Percentiles rank a stretch among this genome's conserved stretches.
phyloP scores from a whole-genome alignment of 805 yeast genomes.

The Candida patagonica region DNA sequence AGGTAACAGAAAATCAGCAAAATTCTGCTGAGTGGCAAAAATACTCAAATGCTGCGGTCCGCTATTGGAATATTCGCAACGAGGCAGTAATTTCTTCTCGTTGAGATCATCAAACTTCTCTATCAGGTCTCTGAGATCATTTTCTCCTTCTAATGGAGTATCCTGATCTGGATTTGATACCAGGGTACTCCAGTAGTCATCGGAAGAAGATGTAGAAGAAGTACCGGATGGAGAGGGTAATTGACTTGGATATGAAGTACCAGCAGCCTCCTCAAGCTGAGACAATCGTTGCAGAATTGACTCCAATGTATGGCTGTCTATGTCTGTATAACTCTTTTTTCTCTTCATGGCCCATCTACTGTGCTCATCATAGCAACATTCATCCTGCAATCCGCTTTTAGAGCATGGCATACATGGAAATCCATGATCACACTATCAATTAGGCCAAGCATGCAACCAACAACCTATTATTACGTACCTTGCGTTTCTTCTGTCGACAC shows the following conservation, averaged over 20 bases:
- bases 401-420: slow-evolving; percentile 4
- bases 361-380: slow-evolving; percentile 2
- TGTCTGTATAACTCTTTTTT: not conserved
- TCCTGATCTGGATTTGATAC: not conserved
- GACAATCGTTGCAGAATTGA: not conserved
- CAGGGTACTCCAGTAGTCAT: not conserved
- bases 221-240: slow-evolving; percentile 1
- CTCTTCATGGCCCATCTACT: slow-evolving; percentile 4
- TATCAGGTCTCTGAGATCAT: not conserved
- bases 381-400: not conserved
- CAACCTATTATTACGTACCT: not conserved
- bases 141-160: not conserved
- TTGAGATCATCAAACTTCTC: not conserved
- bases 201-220: not conserved
- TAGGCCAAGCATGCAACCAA: no score
- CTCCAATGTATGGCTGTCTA: not conserved
- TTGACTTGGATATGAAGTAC: no score
- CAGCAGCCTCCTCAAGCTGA: not conserved
- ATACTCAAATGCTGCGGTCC: not conserved
- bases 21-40: not conserved
- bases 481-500: slow-evolving; percentile 3
- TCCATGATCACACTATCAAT: slow-evolving; percentile 3
- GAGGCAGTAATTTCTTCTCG: slow-evolving; percentile 1
- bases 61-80: slow-evolving; percentile 2
- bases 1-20: not conserved